Evolutionary conservation across 1,284 basidiomycete genomes (phyloP).

Genomic region (Macrocystidia cucumis): DNA sequence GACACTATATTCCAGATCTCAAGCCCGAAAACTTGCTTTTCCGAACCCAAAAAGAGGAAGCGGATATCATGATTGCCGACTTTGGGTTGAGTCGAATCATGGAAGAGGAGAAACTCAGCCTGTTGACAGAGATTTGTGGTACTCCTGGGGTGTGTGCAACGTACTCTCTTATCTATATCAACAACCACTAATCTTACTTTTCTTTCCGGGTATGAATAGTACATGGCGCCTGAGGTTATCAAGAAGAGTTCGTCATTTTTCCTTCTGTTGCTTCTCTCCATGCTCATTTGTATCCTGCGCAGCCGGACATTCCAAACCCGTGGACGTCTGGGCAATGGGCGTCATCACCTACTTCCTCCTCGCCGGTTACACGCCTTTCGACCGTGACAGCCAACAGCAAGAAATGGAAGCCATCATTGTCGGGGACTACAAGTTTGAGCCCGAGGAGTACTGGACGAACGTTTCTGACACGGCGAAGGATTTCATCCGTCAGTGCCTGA

Average conservation of each 20-base stretch:
- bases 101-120: conserved; percentile 84
- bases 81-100: conserved; percentile 90
- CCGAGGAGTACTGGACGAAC: conserved; percentile 82
- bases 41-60: conserved; percentile 83
- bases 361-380: conserved; percentile 93
- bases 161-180: too few species aligned
- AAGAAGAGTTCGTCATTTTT: conserved; percentile 61
- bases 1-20: conserved; percentile 48
- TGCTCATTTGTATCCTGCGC: conserved; percentile 10
- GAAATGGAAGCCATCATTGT: conserved; percentile 93
- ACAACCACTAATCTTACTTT: conserved; percentile 6
- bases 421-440: conserved; percentile 90
- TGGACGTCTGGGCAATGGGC: conserved; percentile 96
- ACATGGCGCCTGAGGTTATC: conserved; percentile 99
- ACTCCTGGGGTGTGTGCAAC: conserved; percentile 65
- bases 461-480: conserved; percentile 76
- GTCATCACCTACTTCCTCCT: conserved; percentile 95
- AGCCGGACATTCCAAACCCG: conserved; percentile 93
- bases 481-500: conserved; percentile 80
- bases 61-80: conserved; percentile 96
- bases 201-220: conserved; percentile 32
- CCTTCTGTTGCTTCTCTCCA: conserved; percentile 3
- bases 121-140: conserved; percentile 93
- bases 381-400: conserved; percentile 80
- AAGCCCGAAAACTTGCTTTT: conserved; percentile 98